Evolutionary conservation across 2,329 filamentous ascomycete genomes (phyloP), one percentile per base, ranked within the genome.

Genomic region (Beauveria bassiana): DNA sequence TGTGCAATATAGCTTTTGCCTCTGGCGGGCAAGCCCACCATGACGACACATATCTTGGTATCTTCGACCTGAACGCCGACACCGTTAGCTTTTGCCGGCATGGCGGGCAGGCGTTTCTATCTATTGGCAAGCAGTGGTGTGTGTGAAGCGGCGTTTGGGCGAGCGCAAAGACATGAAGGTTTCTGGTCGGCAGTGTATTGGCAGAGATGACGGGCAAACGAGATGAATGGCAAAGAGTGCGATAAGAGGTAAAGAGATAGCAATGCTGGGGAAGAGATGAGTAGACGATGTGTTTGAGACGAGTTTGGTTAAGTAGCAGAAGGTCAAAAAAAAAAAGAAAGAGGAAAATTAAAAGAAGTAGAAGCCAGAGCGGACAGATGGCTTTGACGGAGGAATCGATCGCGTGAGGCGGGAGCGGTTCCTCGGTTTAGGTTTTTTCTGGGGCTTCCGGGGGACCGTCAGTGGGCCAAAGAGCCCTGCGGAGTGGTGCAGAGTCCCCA

Each of bases 1-100:
- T 96, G 92, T 68, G 95, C 93, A 73, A 99, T 98, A 75, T 96
- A 86, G 79, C 91, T 96, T 83, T 99, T 99, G 71, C 95, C 95
- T 68, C 95, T 84, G 64, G 95, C 95, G 61, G 95, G 95, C 72
- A 99, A 82, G 67, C 95, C 95, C 64, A 99, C 95, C 95, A 99
- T 98, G 70, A 99, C 92, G 66, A 99, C 93, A 75, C 93, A 98
- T 79, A 99, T 96, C 75, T 90, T 91, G 64, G 91, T 93, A 76
- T 97, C 92, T 80, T 98, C 93, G 69, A 90, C 90, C 90, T 96
- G 89, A 66, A 93, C 83, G 70, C 88, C 89, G 69, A 85, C 78
- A 67, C 88, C 86, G 74, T 87, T 87, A 79, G 80, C 78, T 72
- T 70, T 77, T 65, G 74, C 75, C 66, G 78, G 73, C 79, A 81